Conservation (phyloP, 2,329 filamentous ascomycete genomes). For the Coccinonectria pachysandricola region DNA sequence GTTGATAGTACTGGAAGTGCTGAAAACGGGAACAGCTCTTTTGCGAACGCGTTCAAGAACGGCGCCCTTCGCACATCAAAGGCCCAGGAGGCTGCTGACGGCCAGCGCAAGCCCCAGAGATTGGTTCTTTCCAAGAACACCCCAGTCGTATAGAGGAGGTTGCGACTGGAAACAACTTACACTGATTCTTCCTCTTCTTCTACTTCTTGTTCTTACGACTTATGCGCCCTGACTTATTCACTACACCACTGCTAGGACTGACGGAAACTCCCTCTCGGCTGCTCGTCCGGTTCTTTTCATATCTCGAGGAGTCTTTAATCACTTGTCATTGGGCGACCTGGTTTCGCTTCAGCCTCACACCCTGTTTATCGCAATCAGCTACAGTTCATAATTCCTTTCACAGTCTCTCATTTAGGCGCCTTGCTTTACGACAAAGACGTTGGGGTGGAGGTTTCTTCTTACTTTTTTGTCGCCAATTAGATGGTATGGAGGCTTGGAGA, state of each 20-base stretch:
- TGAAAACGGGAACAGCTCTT: constrained; percentile 40
- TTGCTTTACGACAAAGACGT: constrained; percentile 22
- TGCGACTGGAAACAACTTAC: constrained; percentile 9
- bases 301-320: constrained; percentile 16
- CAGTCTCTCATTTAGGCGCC: constrained; percentile 28
- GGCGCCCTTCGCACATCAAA: constrained; percentile 41
- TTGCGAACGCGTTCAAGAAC: constrained; percentile 57
- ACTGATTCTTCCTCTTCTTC: constrained; percentile 11
- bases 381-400: constrained; percentile 31
- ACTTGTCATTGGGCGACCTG: too few relatives aligned
- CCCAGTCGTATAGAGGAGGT: constrained; percentile 15
- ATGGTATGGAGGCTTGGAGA: too few relatives aligned
- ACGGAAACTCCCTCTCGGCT: too few relatives aligned
- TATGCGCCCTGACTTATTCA: constrained; percentile 26
- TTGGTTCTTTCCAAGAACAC: constrained; percentile 65
- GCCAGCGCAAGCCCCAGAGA: constrained; percentile 73
- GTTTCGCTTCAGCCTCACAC: too few relatives aligned
- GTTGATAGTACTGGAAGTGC: constrained; percentile 57
- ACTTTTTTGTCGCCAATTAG: constrained; percentile 20
- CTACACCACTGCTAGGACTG: constrained; percentile 24
- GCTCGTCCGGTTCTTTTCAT: constrained; percentile 17
- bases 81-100: constrained; percentile 41
- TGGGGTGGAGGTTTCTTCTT: too few relatives aligned
- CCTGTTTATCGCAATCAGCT: too few relatives aligned
- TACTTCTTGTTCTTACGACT: constrained; percentile 23